Evolutionary conservation across 2,329 filamentous ascomycete genomes (phyloP).

Genomic region (Emericellopsis cladophorae): DNA sequence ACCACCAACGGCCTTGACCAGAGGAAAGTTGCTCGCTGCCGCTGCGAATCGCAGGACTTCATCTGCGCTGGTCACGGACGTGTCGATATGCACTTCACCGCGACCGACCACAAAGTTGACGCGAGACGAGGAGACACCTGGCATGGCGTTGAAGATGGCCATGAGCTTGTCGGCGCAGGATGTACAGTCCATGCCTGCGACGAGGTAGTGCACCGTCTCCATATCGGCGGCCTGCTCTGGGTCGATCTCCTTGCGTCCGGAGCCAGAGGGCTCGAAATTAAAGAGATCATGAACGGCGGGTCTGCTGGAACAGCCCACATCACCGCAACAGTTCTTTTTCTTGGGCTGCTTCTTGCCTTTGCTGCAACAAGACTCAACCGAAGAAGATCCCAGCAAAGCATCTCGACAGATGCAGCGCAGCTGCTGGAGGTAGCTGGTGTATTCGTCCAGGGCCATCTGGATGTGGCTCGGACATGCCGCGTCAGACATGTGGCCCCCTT

Average conservation of each 20-base stretch:
- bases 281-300: not conserved
- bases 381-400: slow-evolving; percentile 7
- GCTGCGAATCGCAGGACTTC: slow-evolving; percentile 10
- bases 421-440: slow-evolving; percentile 11
- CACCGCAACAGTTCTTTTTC: too few relatives aligned
- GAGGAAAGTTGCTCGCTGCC: slow-evolving; percentile 10
- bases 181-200: slow-evolving; percentile 23
- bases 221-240: slow-evolving; percentile 11
- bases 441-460: slow-evolving; percentile 9
- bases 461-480: slow-evolving; percentile 11
- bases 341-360: not conserved
- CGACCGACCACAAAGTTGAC: slow-evolving; percentile 25
- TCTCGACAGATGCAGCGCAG: slow-evolving; percentile 13
- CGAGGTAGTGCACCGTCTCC: slow-evolving; percentile 14
- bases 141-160: slow-evolving; percentile 11
- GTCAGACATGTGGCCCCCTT: slow-evolving; percentile 6
- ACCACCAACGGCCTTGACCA: slow-evolving; percentile 8
- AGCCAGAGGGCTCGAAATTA: not conserved
- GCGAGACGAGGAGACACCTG: slow-evolving; percentile 15
- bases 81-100: slow-evolving; percentile 18
- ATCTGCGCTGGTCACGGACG: slow-evolving; percentile 9
- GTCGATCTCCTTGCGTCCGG: slow-evolving; percentile 4
- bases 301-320: not conserved
- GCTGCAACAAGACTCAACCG: slow-evolving; percentile 5
- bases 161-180: slow-evolving; percentile 21